Evolutionary conservation across 345 rosid genomes (phyloP), one percentile per base, ranked within the genome.

Genomic region (Lumnitzera racemosa): DNA sequence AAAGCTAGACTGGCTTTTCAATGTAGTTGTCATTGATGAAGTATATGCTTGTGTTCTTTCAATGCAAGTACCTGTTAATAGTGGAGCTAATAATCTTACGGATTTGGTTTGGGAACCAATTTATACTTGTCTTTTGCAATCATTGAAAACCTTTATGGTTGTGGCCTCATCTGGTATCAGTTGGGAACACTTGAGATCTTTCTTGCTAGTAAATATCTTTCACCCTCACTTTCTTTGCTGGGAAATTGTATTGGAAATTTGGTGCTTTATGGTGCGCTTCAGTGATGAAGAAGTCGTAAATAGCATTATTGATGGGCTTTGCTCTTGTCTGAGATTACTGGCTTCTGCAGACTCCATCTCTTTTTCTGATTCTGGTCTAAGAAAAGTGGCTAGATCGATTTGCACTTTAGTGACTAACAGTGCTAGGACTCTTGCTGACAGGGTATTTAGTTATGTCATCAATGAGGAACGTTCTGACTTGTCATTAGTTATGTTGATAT

Each of bases 161-260:
- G 82, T 73, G 53, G 74, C 73, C 46, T 86, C 86, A 59, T 72
- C 90, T 69, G 78, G 80, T 72, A 56, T 58, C 13, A 91, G 80
- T 52, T 86, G 96, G 97, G 77, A 60, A 72, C 91, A 83, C 53
- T 12, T 90, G 46, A 76, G 72, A 57, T 72, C 69, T 72, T 83
- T 88, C 78, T 67, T 94, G 70, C 72, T 87, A 41, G 82, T 83
- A 53, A 94, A 87, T 79, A 74, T 94, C 61, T 80, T 84, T 71
- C 96, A 94, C 73, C 95, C 96, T 52, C 91, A 94, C 72, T 75
- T 74, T 68, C 82, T 88, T 64, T 90, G 99, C 68, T 74, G 80
- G 80, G 95, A 94, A 76, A 78, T 84, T 58, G 72, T 86, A 29
- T 61, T 74, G 82, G 99, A 94, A 63, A 86, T 94, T 49, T 86